Evolutionary conservation across 2,329 filamentous ascomycete species (phyloP), one percentile per base, ranked within the genome.

Genomic region (Xylariaceae sp.): DNA sequence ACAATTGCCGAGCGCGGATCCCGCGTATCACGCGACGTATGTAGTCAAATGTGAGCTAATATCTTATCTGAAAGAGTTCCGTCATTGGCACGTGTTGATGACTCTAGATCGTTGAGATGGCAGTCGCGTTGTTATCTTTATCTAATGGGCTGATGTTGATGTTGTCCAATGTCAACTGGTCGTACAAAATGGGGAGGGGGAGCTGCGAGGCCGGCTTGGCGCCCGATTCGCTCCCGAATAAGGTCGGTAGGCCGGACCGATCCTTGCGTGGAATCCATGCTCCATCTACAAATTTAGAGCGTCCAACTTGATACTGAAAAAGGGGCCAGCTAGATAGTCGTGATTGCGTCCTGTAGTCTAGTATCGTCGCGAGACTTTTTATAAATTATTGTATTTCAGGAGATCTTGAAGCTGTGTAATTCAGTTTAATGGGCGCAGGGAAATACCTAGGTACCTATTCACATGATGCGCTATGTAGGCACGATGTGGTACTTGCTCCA

Each of bases 141-240:
- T 19, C 19, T 27, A 34, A 6, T 11, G 5, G 34, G 9, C 27
- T 47, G 41, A 43, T 43, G 35, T 49, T 48, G 44, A 42, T 46
- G 48, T 47, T 39, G 50, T 19, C 19, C 19, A 19, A 19, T 19
- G 19, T 19, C 19, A 19, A 19, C 19, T 19, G 19, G 19, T 55
- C 32, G 50, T 44, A 56, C 50, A 47, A 34, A 35, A 30, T 50
- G 29, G n/a, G 11, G 39, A 43, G 29, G 41, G 6, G 19, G 8
- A n/a, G 9, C 37, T 55, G 35, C 48, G 26, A 31, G 56, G 26
- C 56, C 53, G 56, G 56, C 56, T 58, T 58, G 50, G 56, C 56
- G 51, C 45, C 53, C 53, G 56, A 56, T 56, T 45, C 44, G 42
- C 31, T 29, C 47, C 50, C 50, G 56, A 53, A 51, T 51, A 53